These are phyloP conservation scores for Plasmodium falciparum DNA, from an alignment of 169 alveolate genomes.

Conservation along the genomic window DNA sequence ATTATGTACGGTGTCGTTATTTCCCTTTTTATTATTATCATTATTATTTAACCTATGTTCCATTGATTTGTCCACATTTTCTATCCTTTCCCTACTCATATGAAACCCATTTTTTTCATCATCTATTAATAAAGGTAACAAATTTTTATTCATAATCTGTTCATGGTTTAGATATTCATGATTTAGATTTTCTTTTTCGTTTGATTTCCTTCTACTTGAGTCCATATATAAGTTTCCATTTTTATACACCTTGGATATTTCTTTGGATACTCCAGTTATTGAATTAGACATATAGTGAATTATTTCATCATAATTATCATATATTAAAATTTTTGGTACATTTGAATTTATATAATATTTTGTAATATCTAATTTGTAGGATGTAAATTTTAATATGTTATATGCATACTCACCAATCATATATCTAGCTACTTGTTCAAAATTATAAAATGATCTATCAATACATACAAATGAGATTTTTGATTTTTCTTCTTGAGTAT, in stretches of 20 bases:
- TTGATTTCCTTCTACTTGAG: background rate
- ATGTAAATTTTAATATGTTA: slow-evolving; percentile 59
- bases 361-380: slow-evolving; percentile 63
- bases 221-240: slow-evolving; percentile 10
- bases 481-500: background rate
- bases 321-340: slow-evolving; percentile 57
- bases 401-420: slow-evolving; percentile 76
- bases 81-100: background rate
- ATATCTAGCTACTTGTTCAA: slow-evolving; percentile 74
- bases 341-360: slow-evolving; percentile 67
- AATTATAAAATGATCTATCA: slow-evolving; percentile 59
- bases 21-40: background rate
- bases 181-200: background rate
- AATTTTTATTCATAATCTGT: background rate
- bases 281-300: slow-evolving; percentile 72
- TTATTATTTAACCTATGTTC: background rate
- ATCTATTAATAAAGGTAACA: slow-evolving; percentile 7
- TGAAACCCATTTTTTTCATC: background rate
- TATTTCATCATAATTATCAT: slow-evolving; percentile 72
- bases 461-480: slow-evolving; percentile 55
- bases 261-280: slow-evolving; percentile 63
- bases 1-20: background rate
- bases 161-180: background rate
- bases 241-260: slow-evolving; percentile 60
- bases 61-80: background rate